Base-by-base conservation (phyloP, 2,329 filamentous ascomycete genomes). In the Sphaerulina musiva region DNA sequence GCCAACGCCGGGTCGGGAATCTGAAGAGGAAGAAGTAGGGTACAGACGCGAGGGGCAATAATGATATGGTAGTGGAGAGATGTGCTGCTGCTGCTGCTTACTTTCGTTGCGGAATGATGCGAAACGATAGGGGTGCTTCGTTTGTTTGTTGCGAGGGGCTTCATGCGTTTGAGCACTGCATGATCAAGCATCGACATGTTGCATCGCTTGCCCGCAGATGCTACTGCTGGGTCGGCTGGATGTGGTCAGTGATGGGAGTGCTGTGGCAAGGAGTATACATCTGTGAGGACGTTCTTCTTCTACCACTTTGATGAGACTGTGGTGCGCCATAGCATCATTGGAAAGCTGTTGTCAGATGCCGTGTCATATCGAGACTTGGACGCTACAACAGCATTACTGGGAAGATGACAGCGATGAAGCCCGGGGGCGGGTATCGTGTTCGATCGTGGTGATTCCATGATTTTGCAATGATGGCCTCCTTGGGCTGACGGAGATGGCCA, bases 101-200 rank as follows among this genome's bases (percentile, higher is more conserved):
- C 42, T 26, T 7, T 20, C 1, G 23, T 23, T 44, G 42, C 23
- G 42, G 42, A 44, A 5, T 20, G 6, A 29, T 4, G 17, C 10
- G 42, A 20, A 4, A 8, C 11, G 23, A 29, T 12, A 44, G 8
- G 42, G 17, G 20, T 44, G 3, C 3, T 17, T 20, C 17, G 8
- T 42, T 10, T 44, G 41, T 40, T 51, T 2, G 29, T 46, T 46
- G 41, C 48, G 31, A 39, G 48, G 48, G 45, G 48, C 48, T 51
- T 51, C 32, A 32, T 26, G 41, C 40, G 34, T 23, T 12, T 36
- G 45, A 51, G 48, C 48, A 45, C 42, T 41, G 42, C 42, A 42
- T 12, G 36, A 46, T 31, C 42, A 38, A 36, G 42, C 31, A 29
- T 44, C 11, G 2, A 17, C 40, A 41, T 38, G 20, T 38, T 39